These are phyloP conservation scores for Aegle marmelos DNA, from an alignment of 345 rosid species.

Conservation along the genomic window DNA sequence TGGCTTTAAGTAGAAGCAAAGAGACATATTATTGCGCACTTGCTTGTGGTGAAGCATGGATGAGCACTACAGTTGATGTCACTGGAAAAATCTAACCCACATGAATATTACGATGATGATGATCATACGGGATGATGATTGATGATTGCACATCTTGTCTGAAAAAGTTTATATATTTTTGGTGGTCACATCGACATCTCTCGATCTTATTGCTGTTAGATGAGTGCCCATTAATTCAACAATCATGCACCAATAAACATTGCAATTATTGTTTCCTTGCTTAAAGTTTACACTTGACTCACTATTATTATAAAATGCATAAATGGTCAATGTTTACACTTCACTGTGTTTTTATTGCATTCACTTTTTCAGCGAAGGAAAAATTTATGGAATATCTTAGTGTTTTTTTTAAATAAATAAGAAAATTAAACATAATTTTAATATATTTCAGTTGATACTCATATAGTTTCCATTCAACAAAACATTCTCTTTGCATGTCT, in stretches of 20 bases:
- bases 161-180: too few relatives aligned
- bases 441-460: too few relatives aligned
- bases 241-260: not conserved
- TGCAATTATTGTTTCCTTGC: not conserved
- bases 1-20: slow-evolving; percentile 38
- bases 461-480: too few relatives aligned
- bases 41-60: slow-evolving; percentile 1
- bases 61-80: not conserved
- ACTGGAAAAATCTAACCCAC: not conserved
- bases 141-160: not conserved
- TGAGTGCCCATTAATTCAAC: slow-evolving; percentile 1
- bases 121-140: not conserved
- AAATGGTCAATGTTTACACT: not conserved
- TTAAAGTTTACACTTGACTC: not conserved
- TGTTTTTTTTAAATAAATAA: too few relatives aligned
- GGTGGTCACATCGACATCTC: not conserved
- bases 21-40: slow-evolving; percentile 16
- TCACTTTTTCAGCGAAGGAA: not conserved
- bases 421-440: too few relatives aligned
- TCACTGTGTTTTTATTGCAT: not conserved
- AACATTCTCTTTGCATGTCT: too few relatives aligned
- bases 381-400: too few relatives aligned
- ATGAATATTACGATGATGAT: not conserved
- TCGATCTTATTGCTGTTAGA: not conserved
- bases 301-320: not conserved